Base-by-base conservation (phyloP, 352 stramenopile genomes). In the Pythium biforme region DNA sequence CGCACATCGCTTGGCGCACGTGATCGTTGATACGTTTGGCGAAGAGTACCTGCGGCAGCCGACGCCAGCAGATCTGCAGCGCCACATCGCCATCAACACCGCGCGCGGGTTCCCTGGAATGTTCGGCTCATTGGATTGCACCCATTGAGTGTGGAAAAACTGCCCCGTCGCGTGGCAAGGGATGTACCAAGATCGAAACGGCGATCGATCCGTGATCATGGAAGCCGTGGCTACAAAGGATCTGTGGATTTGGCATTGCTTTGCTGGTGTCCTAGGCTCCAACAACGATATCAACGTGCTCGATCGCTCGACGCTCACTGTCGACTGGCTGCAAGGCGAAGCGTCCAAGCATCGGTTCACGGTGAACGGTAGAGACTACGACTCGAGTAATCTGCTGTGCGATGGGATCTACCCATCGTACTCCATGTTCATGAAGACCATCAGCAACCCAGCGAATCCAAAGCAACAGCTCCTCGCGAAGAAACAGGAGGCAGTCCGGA, bases 281-380 rank as follows among this genome's bases (percentile, higher is more conserved):
- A 75, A 76, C 51, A 79, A 79, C 22, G 72, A 74, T 26, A 64
- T 74, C 8, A 76, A 72, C 29, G 47, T 76, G 11, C 15, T 76
- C 3, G 58, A 72, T 27, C 64, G 68, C 22, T 79, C 64, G 2
- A 59, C 61, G 4, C 33, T 79, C 1, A 49, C 68, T 0, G 31
- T 68, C 0, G 46, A 72, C 20, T 71, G 26, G 54, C 29, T 64
- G 6, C 27, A 59, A 37, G 56, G 59, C 25, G 20, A 58, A 19
- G 41, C 56, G 49, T 61, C 55, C 12, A 26, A 19, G 26, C 54
- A 27, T 41, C 3, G 43, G 25, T 54, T 33, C 37, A 29, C 26
- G 19, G 29, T 52, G 14, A 61, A 61, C 34, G 37, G 41, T 14
- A 33, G 50, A 19, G 3, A 11, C 3, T 59, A 59, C 37, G 31